Base-by-base conservation (phyloP, 495 filamentous ascomycete species). In the Pseudoneurospora amorphoporcata region DNA sequence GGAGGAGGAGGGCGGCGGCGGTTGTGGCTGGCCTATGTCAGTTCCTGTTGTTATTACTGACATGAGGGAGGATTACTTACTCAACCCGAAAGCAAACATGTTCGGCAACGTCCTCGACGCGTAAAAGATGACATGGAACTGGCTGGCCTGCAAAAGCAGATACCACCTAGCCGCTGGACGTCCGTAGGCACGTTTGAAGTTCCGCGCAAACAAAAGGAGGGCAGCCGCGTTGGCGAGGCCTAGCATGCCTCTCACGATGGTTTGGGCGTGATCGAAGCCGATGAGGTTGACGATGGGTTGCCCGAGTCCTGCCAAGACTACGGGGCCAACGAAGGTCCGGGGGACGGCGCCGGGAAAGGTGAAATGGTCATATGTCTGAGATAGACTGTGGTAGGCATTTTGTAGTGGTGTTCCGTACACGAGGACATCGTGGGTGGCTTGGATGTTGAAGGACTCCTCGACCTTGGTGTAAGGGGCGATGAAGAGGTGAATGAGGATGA, bases 371-470 rank as follows among this genome's bases (percentile, higher is more conserved):
- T 95, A 99, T 41, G 88, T 79, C 29, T 80, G 78, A 3, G 80
- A 83, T 38, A 91, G 81, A 14, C 82, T 80, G 2, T 81, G 74
- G n/a, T 83, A 73, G 35, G 87, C 76, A 77, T 92, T 82, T 23
- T 73, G 79, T 8, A 81, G 86, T 0, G 94, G 91, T 39, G 94
- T 88, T 2, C 94, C 92, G 81, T 94, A 94, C 3, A 85, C 87
- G 17, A 95, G 78, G 41, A 98, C 91, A 78, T 99, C 95, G 81
- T 98, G 96, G 7, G 90, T 90, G 0, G 95, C 95, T 79, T 99
- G 95, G 70, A 98, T 89, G 76, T 97, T 97, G 87, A 99, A 99
- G 0, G 94, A 98, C 83, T 99, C 95, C 79, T 99, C 95, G 71
- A 99, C 96, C 81, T 99, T 99, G 68, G 96, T 98, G 83, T 95